A percentile compares a stretch with the other conserved stretches of the same genome.
Conservation (phyloP, 176 grass and related monocot genomes). For the Luzula sylvatica region DNA sequence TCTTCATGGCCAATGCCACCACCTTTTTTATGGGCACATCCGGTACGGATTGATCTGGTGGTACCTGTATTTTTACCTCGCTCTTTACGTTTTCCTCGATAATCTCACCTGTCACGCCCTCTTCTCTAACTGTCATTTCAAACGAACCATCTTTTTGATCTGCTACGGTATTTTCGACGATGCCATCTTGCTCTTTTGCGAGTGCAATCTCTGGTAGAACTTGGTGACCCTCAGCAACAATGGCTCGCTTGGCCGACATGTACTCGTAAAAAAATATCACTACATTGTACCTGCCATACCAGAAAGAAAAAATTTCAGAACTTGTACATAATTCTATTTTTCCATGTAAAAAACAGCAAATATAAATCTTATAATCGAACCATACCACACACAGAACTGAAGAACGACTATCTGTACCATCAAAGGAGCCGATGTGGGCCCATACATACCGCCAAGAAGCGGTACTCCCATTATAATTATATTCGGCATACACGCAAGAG, state of each 20-base stretch:
- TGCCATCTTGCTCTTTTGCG: neutral
- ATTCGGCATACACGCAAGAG: conserved; percentile 67
- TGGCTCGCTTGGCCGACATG: conserved; percentile 41
- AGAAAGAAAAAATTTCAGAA: neutral
- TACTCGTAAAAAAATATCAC: conserved; percentile 86
- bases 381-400: conserved; percentile 80
- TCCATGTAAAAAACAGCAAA: too few relatives aligned
- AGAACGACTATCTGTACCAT: conserved; percentile 86
- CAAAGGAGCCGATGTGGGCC: conserved; percentile 23
- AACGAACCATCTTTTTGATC: neutral
- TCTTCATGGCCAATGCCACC: conserved; percentile 43
- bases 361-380: neutral
- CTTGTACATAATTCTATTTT: too few relatives aligned
- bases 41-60: neutral
- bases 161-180: neutral
- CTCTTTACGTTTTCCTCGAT: neutral
- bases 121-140: too few relatives aligned
- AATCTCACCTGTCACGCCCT: neutral
- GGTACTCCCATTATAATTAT: conserved; percentile 90
- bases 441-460: conserved; percentile 79
- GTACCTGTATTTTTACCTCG: neutral
- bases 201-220: neutral
- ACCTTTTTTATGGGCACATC: conserved; percentile 25
- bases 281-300: conserved; percentile 24
- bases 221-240: conserved; percentile 21